Conservation (phyloP, 139 green algal species). For the Chlamydomonas incerta region DNA sequence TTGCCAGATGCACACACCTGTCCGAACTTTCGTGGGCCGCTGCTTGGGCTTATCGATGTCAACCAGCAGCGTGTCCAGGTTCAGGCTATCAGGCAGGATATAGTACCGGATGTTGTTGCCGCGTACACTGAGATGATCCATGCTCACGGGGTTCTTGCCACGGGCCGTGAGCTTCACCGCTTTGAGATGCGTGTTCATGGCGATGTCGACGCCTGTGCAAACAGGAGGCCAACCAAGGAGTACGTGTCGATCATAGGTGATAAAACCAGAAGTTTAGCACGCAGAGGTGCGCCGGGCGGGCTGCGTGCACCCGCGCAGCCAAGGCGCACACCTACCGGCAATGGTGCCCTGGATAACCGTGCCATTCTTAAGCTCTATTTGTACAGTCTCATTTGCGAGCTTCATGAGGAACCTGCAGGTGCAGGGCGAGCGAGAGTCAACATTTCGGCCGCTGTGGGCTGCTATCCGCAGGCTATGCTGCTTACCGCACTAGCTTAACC, state of each 20-base stretch:
- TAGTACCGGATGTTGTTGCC: conserved; percentile 95
- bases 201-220: conserved; percentile 95
- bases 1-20: no score
- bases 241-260: no score
- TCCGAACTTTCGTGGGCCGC: conserved; percentile 78
- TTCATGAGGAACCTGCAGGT: conserved; percentile 97
- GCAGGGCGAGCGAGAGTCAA: background rate
- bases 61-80: conserved; percentile 98
- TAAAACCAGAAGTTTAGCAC: no score
- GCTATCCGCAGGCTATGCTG: background rate
- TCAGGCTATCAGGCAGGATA: conserved; percentile 97
- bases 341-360: conserved; percentile 96
- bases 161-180: conserved; percentile 95
- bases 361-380: conserved; percentile 99
- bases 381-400: conserved; percentile 96
- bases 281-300: no score
- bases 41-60: conserved; percentile 96
- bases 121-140: conserved; percentile 93
- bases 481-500: conserved; percentile 81
- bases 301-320: background rate
- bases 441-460: background rate
- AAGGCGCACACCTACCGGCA: conserved; percentile 69
- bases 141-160: conserved; percentile 87
- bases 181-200: conserved; percentile 99
- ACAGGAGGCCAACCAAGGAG: background rate